A percentile compares a stretch with the other conserved stretches of the same genome.
Conservation (phyloP, 768 basidiomycete species). For the Hericium erinaceus region DNA sequence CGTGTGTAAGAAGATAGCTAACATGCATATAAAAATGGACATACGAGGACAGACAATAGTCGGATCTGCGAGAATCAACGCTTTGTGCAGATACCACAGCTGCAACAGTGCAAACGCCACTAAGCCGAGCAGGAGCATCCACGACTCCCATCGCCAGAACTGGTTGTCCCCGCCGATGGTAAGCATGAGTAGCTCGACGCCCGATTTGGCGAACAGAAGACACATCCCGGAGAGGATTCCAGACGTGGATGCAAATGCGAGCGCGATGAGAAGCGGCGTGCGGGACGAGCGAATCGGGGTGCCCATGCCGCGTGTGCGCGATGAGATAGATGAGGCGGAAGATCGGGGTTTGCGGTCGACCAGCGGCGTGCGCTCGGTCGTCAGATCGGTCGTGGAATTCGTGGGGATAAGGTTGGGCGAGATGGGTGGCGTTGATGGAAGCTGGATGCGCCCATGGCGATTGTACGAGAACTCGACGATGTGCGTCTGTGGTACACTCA, state of each 20-base stretch:
- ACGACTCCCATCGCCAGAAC: constrained; percentile 77
- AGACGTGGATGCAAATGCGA: constrained; percentile 81
- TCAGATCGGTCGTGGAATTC: constrained; percentile 11
- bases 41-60: constrained; percentile 78
- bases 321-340: constrained; percentile 17
- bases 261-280: constrained; percentile 56
- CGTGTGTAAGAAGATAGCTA: neutral
- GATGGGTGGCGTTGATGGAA: constrained; percentile 27
- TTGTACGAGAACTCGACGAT: constrained; percentile 54
- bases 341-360: constrained; percentile 31
- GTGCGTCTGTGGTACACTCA: constrained; percentile 50
- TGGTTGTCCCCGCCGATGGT: constrained; percentile 71
- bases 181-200: constrained; percentile 77
- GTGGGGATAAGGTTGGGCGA: constrained; percentile 18
- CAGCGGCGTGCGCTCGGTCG: constrained; percentile 49
- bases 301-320: constrained; percentile 7
- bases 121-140: constrained; percentile 69
- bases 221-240: constrained; percentile 91
- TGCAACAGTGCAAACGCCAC: constrained; percentile 71
- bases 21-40: constrained; percentile 20
- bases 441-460: constrained; percentile 21
- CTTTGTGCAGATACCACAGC: constrained; percentile 77
- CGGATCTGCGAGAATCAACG: constrained; percentile 71
- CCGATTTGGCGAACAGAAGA: constrained; percentile 87
- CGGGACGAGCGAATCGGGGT: constrained; percentile 21